Conservation (phyloP, 108 stramenopile species). For the Skeletonema marinoi region DNA sequence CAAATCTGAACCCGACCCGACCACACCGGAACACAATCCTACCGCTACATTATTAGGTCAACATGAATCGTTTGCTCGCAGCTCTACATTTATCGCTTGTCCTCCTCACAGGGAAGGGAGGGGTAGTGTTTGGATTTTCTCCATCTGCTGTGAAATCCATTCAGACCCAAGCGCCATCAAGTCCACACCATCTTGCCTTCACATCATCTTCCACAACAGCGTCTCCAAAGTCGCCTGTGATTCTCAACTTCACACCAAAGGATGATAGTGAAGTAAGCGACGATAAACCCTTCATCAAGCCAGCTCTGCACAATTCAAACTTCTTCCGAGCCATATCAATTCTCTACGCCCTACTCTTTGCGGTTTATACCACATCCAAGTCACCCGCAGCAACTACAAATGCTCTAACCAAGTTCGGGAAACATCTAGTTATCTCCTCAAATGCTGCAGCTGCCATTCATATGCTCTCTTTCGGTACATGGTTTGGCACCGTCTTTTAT, state of each 20-base stretch:
- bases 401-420: conserved; percentile 26
- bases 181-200: background rate
- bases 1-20: background rate
- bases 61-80: background rate
- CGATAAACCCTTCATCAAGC: conserved; percentile 35
- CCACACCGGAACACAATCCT: too few relatives aligned
- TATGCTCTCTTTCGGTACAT: conserved; percentile 67
- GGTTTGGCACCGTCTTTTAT: conserved; percentile 76
- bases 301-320: conserved; percentile 43
- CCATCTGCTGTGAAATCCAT: background rate
- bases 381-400: conserved; percentile 5
- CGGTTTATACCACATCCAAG: conserved; percentile 31
- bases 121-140: background rate
- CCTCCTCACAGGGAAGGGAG: background rate
- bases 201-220: background rate
- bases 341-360: conserved; percentile 39
- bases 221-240: background rate
- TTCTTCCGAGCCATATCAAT: conserved; percentile 35
- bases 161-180: background rate
- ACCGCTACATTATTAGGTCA: background rate
- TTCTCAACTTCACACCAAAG: conserved; percentile 8
- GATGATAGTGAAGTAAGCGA: conserved; percentile 8
- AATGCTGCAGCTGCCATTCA: conserved; percentile 57
- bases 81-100: background rate
- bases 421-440: conserved; percentile 31